These are phyloP conservation scores for Byssochlamys sp. DNA, from an alignment of 2,329 filamentous ascomycete species.

Conservation along the genomic window DNA sequence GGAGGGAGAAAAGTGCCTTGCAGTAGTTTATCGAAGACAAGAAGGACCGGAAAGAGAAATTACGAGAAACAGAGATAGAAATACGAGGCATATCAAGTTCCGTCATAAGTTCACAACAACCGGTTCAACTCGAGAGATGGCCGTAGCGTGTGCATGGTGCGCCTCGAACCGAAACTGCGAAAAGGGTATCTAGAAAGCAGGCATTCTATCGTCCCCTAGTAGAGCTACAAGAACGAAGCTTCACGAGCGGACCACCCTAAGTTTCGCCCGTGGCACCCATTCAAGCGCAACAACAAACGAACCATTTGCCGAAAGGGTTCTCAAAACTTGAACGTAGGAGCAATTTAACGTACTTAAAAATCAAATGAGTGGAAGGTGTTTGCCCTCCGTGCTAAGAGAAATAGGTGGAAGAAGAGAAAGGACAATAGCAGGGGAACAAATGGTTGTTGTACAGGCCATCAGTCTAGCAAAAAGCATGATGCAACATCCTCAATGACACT, in stretches of 20 bases:
- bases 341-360: conserved; percentile 7
- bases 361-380: conserved; percentile 3
- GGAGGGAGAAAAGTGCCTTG: conserved; percentile 1
- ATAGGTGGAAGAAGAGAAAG: conserved; percentile 7
- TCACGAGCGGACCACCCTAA: conserved; percentile 5
- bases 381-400: conserved; percentile 5
- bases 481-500: conserved; percentile 25
- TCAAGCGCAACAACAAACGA: conserved; percentile 5
- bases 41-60: conserved; percentile 4
- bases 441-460: conserved; percentile 28
- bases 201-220: conserved; percentile 10
- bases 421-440: conserved; percentile 9
- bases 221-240: conserved; percentile 14
- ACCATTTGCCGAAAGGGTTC: conserved; percentile 6
- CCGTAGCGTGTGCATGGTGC: conserved; percentile 4
- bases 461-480: conserved; percentile 24
- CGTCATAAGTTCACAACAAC: neutral
- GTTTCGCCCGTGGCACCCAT: conserved; percentile 2
- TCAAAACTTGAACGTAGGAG: conserved; percentile 3
- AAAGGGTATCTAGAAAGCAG: conserved; percentile 5
- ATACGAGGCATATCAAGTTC: conserved; percentile 3
- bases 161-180: conserved; percentile 12
- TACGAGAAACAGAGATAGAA: conserved; percentile 3
- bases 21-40: neutral
- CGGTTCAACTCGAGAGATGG: conserved; percentile 1